phyloP scores from a whole-genome alignment of 139 green algal species.

The Microglena sp. region DNA sequence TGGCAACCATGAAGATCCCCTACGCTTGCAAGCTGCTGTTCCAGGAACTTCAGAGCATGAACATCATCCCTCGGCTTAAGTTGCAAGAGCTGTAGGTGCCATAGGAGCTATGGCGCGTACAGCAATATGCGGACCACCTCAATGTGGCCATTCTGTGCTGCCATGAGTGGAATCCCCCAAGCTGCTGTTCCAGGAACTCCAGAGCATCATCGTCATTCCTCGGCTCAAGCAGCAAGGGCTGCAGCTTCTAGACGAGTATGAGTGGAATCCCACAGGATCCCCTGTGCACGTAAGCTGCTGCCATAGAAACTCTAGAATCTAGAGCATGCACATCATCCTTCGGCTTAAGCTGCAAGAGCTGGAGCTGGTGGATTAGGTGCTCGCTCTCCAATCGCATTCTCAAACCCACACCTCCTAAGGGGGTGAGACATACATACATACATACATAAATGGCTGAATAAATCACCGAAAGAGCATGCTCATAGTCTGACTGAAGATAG shows the following conservation, averaged over 20 bases:
- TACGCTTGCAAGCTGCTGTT: slow-evolving; percentile 98
- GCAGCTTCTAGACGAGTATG: background rate
- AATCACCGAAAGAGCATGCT: too few relatives aligned
- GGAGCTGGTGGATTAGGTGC: too few relatives aligned
- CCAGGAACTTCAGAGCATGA: slow-evolving; percentile 91
- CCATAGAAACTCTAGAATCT: slow-evolving; percentile 94
- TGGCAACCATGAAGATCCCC: slow-evolving; percentile 83
- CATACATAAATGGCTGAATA: too few relatives aligned
- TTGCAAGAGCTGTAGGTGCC: slow-evolving; percentile 43
- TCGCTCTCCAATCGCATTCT: too few relatives aligned
- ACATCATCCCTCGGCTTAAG: slow-evolving; percentile 80
- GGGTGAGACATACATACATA: too few relatives aligned
- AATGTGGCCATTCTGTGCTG: background rate
- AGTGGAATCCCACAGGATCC: slow-evolving; percentile 60
- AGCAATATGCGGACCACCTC: background rate
- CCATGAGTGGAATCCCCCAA: slow-evolving; percentile 54
- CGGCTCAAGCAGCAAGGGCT: slow-evolving; percentile 31
- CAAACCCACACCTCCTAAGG: too few relatives aligned
- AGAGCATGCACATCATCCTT: slow-evolving; percentile 91
- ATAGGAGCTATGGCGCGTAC: background rate
- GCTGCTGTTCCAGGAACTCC: slow-evolving; percentile 93
- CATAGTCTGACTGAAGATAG: too few relatives aligned
- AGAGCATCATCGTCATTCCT: slow-evolving; percentile 91
- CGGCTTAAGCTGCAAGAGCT: slow-evolving; percentile 61
- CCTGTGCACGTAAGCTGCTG: slow-evolving; percentile 95